These are phyloP conservation scores for Datisca glomerata DNA, from an alignment of 306 rosid genomes.

Conservation along the genomic window DNA sequence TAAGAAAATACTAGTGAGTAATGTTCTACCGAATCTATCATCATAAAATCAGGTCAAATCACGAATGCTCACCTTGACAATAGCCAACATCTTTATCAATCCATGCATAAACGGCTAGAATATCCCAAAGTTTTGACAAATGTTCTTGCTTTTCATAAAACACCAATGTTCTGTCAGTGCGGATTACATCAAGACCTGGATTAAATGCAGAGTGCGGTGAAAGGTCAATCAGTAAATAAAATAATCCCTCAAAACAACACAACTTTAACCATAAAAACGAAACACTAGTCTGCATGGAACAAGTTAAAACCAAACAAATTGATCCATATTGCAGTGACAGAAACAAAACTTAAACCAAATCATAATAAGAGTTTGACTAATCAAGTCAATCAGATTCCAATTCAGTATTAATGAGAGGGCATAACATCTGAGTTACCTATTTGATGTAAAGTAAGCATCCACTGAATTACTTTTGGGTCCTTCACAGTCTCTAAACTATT, in stretches of 20 bases:
- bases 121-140: constrained; percentile 92
- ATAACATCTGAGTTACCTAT: constrained; percentile 51
- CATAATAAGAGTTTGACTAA: no score
- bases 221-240: no score
- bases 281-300: no score
- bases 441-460: constrained; percentile 98
- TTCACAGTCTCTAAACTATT: constrained; percentile 30
- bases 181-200: constrained; percentile 95
- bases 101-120: constrained; percentile 96
- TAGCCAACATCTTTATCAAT: constrained; percentile 88
- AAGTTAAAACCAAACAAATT: no score
- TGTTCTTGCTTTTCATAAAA: constrained; percentile 87
- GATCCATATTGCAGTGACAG: no score
- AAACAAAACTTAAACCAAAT: no score
- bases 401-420: no score
- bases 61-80: constrained; percentile 70
- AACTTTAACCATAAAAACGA: no score
- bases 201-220: constrained; percentile 9
- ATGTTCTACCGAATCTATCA: neutral
- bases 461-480: constrained; percentile 70
- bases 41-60: neutral
- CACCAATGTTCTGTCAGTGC: constrained; percentile 92
- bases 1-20: neutral
- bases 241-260: no score
- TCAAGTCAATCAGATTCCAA: no score